Percentiles rank a stretch among this genome's conserved stretches.
Conservation (phyloP, 306 rosid species). For the Acacia melanoxylon region DNA sequence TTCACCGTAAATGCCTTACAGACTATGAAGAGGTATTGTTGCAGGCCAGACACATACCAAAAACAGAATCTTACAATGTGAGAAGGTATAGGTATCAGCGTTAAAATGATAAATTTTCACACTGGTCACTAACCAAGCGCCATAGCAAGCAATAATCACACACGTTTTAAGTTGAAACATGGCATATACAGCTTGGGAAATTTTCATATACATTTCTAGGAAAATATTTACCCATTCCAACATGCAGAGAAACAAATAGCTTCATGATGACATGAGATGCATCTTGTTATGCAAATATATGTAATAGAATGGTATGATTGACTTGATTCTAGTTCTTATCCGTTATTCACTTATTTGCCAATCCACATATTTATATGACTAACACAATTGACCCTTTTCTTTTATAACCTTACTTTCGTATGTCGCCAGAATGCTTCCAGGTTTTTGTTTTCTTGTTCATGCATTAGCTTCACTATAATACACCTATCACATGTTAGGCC, state of each 20-base stretch:
- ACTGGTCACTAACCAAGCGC: neutral
- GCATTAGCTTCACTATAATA: neutral
- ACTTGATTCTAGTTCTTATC: neutral
- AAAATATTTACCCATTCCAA: neutral
- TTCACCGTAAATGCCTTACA: neutral
- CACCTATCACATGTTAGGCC: neutral
- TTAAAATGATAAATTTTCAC: constrained; percentile 12
- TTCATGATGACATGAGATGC: neutral
- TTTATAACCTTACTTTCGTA: neutral
- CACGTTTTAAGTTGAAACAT: neutral
- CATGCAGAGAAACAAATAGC: neutral
- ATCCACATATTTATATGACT: neutral
- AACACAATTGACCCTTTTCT: neutral
- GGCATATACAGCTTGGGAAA: neutral
- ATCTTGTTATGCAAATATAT: neutral
- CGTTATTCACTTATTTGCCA: neutral
- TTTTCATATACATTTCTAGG: neutral
- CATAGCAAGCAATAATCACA: constrained; percentile 5
- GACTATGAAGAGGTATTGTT: constrained; percentile 3
- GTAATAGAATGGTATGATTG: neutral
- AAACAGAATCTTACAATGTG: neutral
- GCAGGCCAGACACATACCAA: neutral
- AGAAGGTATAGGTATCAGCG: neutral
- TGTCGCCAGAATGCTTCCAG: neutral
- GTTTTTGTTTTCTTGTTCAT: neutral